A percentile compares a stretch with the other conserved stretches of the same genome.
These are phyloP conservation scores for Verticillium klebahnii DNA, from an alignment of 2,329 filamentous ascomycete genomes.

Conservation along the genomic window DNA sequence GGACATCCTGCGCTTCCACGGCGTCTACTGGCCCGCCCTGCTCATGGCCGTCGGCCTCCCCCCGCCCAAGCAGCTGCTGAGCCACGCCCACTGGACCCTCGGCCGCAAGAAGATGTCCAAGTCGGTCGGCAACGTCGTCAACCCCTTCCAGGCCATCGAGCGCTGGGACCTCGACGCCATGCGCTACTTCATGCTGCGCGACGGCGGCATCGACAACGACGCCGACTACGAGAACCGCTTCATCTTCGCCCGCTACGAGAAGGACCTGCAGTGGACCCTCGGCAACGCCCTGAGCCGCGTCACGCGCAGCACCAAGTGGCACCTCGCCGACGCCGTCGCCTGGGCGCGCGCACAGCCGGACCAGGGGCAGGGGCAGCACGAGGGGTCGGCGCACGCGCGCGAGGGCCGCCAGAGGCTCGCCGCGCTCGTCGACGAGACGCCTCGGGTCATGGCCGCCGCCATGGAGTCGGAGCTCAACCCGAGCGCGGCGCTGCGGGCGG, in stretches of 20 bases:
- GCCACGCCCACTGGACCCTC: constrained; percentile 95
- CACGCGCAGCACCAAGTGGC: constrained; percentile 65
- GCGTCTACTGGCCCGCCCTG: constrained; percentile 96
- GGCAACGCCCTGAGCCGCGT: constrained; percentile 78
- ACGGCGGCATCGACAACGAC: constrained; percentile 73
- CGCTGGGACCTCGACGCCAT: constrained; percentile 84
- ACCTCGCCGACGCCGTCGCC: constrained; percentile 53
- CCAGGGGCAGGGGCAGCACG: background rate
- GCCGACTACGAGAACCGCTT: constrained; percentile 78
- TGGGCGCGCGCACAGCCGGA: constrained; percentile 1
- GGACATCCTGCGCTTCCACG: constrained; percentile 94
- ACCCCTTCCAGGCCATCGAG: constrained; percentile 86
- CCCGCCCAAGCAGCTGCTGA: constrained; percentile 72
- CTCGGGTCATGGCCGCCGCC: constrained; percentile 32
- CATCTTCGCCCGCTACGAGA: constrained; percentile 74
- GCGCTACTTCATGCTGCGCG: constrained; percentile 81
- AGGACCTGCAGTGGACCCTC: constrained; percentile 68
- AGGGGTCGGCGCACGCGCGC: background rate
- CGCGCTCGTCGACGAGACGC: constrained; percentile 14
- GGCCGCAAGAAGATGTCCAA: constrained; percentile 94
- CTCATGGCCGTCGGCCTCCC: constrained; percentile 83
- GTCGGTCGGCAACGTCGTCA: constrained; percentile 89
- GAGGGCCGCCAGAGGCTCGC: constrained; percentile 18
- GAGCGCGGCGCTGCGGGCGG: constrained; percentile 57
- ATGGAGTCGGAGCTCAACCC: constrained; percentile 63